Conservation (phyloP, 108 stramenopile genomes). For the Cylindrotheca closterium region DNA sequence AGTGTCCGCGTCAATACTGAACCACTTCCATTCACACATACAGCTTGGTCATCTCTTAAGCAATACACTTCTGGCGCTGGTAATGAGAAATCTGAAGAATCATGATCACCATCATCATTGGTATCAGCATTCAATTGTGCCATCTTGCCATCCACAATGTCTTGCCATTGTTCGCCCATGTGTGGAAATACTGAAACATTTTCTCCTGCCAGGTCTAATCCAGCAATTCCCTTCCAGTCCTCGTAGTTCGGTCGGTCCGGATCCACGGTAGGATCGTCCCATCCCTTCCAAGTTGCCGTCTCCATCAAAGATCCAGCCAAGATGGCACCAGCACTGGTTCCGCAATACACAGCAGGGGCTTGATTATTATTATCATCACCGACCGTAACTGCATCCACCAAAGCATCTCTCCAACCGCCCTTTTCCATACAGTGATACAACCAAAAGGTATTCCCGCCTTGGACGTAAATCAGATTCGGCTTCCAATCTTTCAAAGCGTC, state of each 20-base stretch:
- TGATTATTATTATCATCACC: not conserved
- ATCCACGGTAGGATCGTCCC: constrained; percentile 84
- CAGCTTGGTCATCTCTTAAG: constrained; percentile 11
- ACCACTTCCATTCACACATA: too few species aligned
- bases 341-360: constrained; percentile 72
- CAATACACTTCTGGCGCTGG: too few species aligned
- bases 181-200: constrained; percentile 76
- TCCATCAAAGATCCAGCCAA: constrained; percentile 58
- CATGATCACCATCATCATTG: too few species aligned
- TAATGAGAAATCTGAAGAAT: too few species aligned
- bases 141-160: constrained; percentile 50
- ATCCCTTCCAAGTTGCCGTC: constrained; percentile 82
- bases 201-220: constrained; percentile 52
- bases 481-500: constrained; percentile 62
- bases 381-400: constrained; percentile 30
- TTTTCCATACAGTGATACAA: constrained; percentile 84
- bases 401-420: constrained; percentile 37
- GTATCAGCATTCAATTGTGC: not conserved
- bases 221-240: constrained; percentile 57
- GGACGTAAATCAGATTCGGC: constrained; percentile 79
- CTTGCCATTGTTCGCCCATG: constrained; percentile 69
- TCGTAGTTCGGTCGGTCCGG: constrained; percentile 58
- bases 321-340: constrained; percentile 85
- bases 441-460: constrained; percentile 93
- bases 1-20: too few species aligned